Base-by-base conservation (phyloP, 176 grass and related monocot species). In the Coix lacrymajobi region DNA sequence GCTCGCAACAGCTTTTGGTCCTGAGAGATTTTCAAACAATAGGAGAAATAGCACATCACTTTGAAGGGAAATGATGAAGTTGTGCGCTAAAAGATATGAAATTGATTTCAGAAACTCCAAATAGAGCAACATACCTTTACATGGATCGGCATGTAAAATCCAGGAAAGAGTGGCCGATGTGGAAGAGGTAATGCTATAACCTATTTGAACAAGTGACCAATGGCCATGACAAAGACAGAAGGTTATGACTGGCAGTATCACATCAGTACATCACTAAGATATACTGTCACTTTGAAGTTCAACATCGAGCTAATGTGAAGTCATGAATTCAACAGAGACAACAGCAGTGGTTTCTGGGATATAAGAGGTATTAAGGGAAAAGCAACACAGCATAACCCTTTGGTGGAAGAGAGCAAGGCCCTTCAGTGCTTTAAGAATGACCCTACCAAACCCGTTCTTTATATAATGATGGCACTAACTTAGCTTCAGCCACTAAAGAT, bases 121-220 rank as follows among this genome's bases (percentile, higher is more conserved):
- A 67, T 66, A 14, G 61, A 45, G 25, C 52, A 34, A 31, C 45
- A 40, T 85, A 98, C 96, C 96, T 95, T 98, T 83, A 98, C 85
- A 90, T 90, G 91, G 19, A 98, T 85, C 2, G 96, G 96, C 92
- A 95, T 98, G 57, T 98, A 98, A 71, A 98, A 98, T 85, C 96
- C 96, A 80, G 96, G 96, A 82, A 98, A 95, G 80, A 98, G 88
- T 69, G 96, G 96, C 67, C 96, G 89, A 80, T 98, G 96, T 7
- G 90, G 96, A 79, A 98, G 90, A 82, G 96, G 96, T 64, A 98
- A 88, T 33, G 93, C 93, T 84, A 95, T 82, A 75, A 98, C 96
- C 96, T 98, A 77, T 49, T 81, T 84, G 52, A 87, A 58, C 10
- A 78, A 57, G 77, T 74, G 6, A 77, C 24, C 73, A 58, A 69